These are phyloP conservation scores for Monosporascus sp. DNA, from an alignment of 2,329 filamentous ascomycete genomes.

Conservation along the genomic window DNA sequence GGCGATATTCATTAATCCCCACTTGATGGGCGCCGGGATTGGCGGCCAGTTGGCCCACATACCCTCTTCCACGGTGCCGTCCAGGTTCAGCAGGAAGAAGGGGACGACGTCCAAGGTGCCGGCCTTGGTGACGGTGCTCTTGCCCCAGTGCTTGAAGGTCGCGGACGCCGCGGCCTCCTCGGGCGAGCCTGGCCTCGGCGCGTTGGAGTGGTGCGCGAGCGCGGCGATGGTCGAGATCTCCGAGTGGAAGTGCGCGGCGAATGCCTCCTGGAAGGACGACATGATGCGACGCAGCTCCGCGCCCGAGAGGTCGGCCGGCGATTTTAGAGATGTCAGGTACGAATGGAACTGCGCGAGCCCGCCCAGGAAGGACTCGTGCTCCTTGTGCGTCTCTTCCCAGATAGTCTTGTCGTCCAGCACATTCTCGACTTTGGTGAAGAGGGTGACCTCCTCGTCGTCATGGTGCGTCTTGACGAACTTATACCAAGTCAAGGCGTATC, in stretches of 20 bases:
- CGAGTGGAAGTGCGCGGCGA: constrained; percentile 50
- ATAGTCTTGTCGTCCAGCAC: constrained; percentile 44
- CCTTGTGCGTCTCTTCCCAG: constrained; percentile 46
- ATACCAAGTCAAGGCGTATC: constrained; percentile 53
- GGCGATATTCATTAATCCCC: constrained; percentile 53
- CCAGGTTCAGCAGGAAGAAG: constrained; percentile 60
- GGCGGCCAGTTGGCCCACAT: constrained; percentile 59
- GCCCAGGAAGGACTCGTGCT: constrained; percentile 49
- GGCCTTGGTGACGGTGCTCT: constrained; percentile 57
- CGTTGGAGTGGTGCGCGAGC: constrained; percentile 43
- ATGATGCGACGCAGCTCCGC: constrained; percentile 43
- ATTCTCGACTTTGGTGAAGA: constrained; percentile 51
- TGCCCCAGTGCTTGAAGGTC: constrained; percentile 56
- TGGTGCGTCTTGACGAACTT: constrained; percentile 56
- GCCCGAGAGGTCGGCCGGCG: constrained; percentile 37
- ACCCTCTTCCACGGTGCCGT: constrained; percentile 52
- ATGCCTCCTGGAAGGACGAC: constrained; percentile 43
- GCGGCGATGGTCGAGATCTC: constrained; percentile 47
- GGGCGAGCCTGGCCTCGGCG: constrained; percentile 40
- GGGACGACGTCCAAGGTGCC: constrained; percentile 55
- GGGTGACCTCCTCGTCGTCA: constrained; percentile 51
- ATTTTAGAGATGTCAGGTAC: constrained; percentile 41
- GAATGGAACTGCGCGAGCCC: constrained; percentile 46
- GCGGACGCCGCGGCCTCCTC: constrained; percentile 39
- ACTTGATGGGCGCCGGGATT: constrained; percentile 55